These are phyloP conservation scores for Dichotomocladium elegans DNA, from an alignment of 371 early-diverging fungal species.

Conservation along the genomic window DNA sequence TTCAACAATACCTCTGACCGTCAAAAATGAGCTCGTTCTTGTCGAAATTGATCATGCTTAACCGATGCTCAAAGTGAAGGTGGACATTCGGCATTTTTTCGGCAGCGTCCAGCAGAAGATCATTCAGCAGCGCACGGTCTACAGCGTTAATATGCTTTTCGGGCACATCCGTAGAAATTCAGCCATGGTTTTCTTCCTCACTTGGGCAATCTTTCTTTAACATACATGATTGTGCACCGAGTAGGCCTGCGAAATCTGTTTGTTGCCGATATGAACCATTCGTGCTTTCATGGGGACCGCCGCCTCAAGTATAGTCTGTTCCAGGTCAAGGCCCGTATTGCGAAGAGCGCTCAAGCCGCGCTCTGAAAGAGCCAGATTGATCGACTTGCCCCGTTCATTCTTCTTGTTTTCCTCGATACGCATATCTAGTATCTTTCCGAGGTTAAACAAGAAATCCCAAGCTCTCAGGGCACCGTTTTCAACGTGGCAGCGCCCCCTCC, in stretches of 20 bases:
- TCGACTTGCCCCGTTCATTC: constrained; percentile 71
- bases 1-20: neutral
- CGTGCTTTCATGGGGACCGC: constrained; percentile 92
- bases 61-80: constrained; percentile 64
- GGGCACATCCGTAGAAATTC: neutral
- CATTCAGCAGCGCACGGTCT: constrained; percentile 82
- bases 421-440: constrained; percentile 60
- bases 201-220: neutral
- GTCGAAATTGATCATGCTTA: constrained; percentile 63
- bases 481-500: too few relatives aligned
- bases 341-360: constrained; percentile 86
- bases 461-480: neutral
- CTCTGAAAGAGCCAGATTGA: constrained; percentile 91
- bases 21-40: constrained; percentile 38
- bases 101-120: constrained; percentile 69
- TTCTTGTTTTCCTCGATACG: constrained; percentile 57
- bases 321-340: constrained; percentile 63
- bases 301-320: constrained; percentile 58
- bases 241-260: constrained; percentile 79
- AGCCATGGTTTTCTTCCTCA: neutral
- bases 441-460: neutral
- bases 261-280: constrained; percentile 78
- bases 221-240: constrained; percentile 82
- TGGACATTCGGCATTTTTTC: constrained; percentile 62
- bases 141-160: constrained; percentile 90